A percentile compares a stretch with the other conserved stretches of the same genome.
Conservation (phyloP, 352 stramenopile genomes). For the Phytophthora sp. region DNA sequence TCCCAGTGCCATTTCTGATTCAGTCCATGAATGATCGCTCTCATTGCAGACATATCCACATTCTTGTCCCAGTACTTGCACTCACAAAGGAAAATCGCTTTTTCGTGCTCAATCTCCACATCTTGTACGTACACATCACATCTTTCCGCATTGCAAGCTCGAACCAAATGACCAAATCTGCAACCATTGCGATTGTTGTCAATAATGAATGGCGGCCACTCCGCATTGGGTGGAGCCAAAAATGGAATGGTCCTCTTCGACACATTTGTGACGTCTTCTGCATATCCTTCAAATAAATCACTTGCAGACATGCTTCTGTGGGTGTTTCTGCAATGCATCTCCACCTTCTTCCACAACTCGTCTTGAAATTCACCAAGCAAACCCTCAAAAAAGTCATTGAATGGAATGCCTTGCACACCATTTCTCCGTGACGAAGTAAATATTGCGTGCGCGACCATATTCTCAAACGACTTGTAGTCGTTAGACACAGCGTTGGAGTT, state of each 20-base stretch:
- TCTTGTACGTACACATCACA: background rate
- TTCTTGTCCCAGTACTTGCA: background rate
- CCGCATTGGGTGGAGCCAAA: constrained; percentile 5
- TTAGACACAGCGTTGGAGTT: background rate
- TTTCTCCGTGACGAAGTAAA: constrained; percentile 32
- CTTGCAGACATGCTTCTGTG: background rate
- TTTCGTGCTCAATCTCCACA: background rate
- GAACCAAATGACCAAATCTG: constrained; percentile 12
- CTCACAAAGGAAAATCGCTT: background rate
- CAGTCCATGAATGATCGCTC: background rate
- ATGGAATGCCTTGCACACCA: constrained; percentile 19
- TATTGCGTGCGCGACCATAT: constrained; percentile 32
- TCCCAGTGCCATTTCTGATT: background rate
- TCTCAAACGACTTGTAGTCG: constrained; percentile 11
- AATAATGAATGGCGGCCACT: constrained; percentile 4
- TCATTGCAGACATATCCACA: background rate
- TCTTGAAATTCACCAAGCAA: constrained; percentile 3
- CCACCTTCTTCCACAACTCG: background rate
- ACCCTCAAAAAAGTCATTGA: background rate
- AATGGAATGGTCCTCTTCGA: background rate
- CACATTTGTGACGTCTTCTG: background rate
- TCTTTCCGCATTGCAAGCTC: background rate
- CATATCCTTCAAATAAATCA: background rate
- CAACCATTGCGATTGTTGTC: background rate
- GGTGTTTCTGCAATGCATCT: background rate